Percentiles rank a stretch among this genome's conserved stretches.
phyloP scores from a whole-genome alignment of 371 early-diverging fungal species.

The Haplosporangium sp. region DNA sequence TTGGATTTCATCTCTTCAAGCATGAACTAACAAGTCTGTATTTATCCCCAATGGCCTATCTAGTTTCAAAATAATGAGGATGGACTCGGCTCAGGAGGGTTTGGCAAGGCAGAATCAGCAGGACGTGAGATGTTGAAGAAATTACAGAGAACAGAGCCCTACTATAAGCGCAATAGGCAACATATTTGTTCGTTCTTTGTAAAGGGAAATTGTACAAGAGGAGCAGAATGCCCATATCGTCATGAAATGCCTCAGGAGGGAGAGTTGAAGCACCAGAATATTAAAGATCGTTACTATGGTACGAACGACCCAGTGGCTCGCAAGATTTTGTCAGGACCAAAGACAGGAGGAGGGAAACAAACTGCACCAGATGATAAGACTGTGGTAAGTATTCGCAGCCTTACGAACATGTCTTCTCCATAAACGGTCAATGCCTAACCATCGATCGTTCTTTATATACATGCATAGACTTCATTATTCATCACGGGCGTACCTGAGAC shows the following conservation, averaged over 20 bases:
- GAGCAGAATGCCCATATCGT: conserved; percentile 92
- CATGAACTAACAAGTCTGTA: background rate
- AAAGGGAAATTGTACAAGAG: conserved; percentile 93
- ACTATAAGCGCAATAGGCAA: conserved; percentile 90
- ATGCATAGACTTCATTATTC: conserved; percentile 79
- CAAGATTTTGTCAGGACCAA: conserved; percentile 77
- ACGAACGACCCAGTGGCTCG: conserved; percentile 94
- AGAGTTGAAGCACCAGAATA: conserved; percentile 90
- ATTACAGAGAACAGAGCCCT: conserved; percentile 90
- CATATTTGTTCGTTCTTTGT: conserved; percentile 96
- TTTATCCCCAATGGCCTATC: background rate
- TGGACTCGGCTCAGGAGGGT: conserved; percentile 73
- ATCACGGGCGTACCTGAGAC: conserved; percentile 78
- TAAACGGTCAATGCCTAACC: too few species aligned
- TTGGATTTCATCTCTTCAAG: background rate
- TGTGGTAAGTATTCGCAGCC: conserved; percentile 60
- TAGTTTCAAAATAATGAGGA: conserved; percentile 59
- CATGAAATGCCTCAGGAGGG: conserved; percentile 90
- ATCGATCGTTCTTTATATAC: too few species aligned
- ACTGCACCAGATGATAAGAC: conserved; percentile 76
- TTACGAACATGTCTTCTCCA: conserved; percentile 21
- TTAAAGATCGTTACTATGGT: conserved; percentile 93
- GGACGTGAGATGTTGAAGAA: conserved; percentile 85
- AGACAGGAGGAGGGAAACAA: conserved; percentile 54
- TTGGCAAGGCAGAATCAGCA: conserved; percentile 80